A percentile compares a stretch with the other conserved stretches of the same genome.
phyloP scores from a whole-genome alignment of 441 rosid genomes.

The Populus trichocarpa region DNA sequence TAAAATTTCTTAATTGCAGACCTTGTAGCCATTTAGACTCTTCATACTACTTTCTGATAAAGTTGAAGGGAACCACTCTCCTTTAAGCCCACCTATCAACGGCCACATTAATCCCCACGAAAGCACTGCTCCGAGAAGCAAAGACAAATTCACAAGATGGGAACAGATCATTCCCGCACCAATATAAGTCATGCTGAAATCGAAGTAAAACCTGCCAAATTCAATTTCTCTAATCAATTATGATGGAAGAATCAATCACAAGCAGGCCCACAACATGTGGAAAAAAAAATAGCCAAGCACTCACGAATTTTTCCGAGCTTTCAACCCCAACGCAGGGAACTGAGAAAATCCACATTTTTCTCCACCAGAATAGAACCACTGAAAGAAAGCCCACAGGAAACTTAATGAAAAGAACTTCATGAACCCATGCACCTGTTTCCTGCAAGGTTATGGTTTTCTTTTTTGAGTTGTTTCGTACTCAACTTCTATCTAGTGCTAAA shows the following conservation, averaged over 20 bases:
- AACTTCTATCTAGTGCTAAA: neutral
- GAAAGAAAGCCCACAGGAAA: slow-evolving; percentile 91
- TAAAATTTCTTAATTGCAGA: slow-evolving; percentile 11
- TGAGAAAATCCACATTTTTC: slow-evolving; percentile 69
- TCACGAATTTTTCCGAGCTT: slow-evolving; percentile 76
- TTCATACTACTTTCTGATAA: slow-evolving; percentile 64
- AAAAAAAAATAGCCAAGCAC: slow-evolving; percentile 10
- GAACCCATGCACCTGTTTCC: slow-evolving; percentile 90
- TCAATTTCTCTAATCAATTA: slow-evolving; percentile 14
- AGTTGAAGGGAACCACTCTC: slow-evolving; percentile 64
- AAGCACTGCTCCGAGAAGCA: slow-evolving; percentile 80
- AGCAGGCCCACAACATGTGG: neutral
- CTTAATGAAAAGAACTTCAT: slow-evolving; percentile 66
- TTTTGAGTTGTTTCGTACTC: slow-evolving; percentile 3
- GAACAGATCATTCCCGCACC: slow-evolving; percentile 98
- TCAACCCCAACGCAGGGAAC: slow-evolving; percentile 83
- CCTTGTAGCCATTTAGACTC: slow-evolving; percentile 89
- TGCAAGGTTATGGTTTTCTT: slow-evolving; percentile 26
- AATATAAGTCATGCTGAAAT: slow-evolving; percentile 79
- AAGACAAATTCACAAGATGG: slow-evolving; percentile 81
- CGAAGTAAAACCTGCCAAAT: slow-evolving; percentile 78
- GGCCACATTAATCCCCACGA: slow-evolving; percentile 99
- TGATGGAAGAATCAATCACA: neutral
- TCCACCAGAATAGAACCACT: slow-evolving; percentile 90
- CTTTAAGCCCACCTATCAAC: slow-evolving; percentile 55